A percentile compares a stretch with the other conserved stretches of the same genome.
These are phyloP conservation scores for Calophaca sinica DNA, from an alignment of 306 rosid genomes.

Conservation along the genomic window DNA sequence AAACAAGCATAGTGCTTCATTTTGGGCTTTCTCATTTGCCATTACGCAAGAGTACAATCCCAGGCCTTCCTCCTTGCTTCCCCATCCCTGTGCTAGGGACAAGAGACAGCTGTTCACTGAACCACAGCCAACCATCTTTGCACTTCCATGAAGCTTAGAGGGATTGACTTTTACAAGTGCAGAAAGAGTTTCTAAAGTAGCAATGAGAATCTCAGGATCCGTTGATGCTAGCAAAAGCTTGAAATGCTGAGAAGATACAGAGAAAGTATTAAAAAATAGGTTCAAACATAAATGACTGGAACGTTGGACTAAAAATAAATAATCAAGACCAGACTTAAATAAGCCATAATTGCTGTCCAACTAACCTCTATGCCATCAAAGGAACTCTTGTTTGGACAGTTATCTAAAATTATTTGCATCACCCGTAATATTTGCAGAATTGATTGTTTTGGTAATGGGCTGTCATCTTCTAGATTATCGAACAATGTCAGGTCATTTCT, in stretches of 20 bases:
- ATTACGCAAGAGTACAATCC: constrained; percentile 91
- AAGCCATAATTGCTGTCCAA: constrained; percentile 34
- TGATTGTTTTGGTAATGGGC: constrained; percentile 91
- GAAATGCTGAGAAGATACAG: constrained; percentile 80
- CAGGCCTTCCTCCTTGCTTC: constrained; percentile 99
- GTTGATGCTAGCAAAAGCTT: constrained; percentile 92
- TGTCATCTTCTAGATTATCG: constrained; percentile 88
- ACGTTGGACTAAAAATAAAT: constrained; percentile 3
- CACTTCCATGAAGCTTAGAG: constrained; percentile 95
- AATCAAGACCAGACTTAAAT: constrained; percentile 8
- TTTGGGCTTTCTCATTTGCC: constrained; percentile 86
- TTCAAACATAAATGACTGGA: background rate
- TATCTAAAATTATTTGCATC: constrained; percentile 93
- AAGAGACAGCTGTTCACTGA: constrained; percentile 87
- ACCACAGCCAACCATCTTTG: constrained; percentile 94
- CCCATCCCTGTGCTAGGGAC: constrained; percentile 99
- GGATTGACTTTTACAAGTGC: constrained; percentile 96
- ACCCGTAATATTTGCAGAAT: constrained; percentile 92
- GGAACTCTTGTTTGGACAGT: constrained; percentile 93
- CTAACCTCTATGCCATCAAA: constrained; percentile 99
- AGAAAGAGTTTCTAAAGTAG: constrained; percentile 91
- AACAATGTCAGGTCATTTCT: constrained; percentile 93
- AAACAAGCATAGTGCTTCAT: constrained; percentile 82
- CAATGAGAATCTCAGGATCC: constrained; percentile 94
- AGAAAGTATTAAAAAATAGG: constrained; percentile 27